Conservation (phyloP, 2,329 filamentous ascomycete species). For the Dothiorella sarmentorum region DNA sequence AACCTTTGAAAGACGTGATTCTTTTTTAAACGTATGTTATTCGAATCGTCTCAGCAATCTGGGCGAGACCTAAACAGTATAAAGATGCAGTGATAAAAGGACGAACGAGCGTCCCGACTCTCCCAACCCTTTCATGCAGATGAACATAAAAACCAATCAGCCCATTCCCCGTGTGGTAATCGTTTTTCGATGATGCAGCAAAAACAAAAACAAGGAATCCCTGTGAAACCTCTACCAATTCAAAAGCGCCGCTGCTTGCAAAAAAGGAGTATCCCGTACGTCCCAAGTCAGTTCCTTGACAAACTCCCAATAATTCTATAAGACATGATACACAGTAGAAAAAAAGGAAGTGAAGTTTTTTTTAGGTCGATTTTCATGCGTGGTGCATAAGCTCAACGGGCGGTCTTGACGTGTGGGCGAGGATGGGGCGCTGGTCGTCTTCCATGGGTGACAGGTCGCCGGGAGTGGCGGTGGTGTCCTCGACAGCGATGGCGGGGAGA, state of each 20-base stretch:
- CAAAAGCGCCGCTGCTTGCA: slow-evolving; percentile 12
- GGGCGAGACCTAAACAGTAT: background rate
- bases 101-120: background rate
- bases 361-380: background rate
- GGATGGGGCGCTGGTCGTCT: slow-evolving; percentile 2
- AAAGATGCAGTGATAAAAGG: background rate
- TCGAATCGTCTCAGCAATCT: slow-evolving; percentile 4
- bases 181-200: background rate
- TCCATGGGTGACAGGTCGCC: slow-evolving; percentile 38
- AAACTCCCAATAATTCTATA: slow-evolving; percentile 12
- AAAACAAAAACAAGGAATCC: background rate
- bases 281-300: background rate
- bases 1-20: too few relatives aligned
- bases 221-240: background rate
- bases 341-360: background rate
- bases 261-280: slow-evolving; percentile 11
- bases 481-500: slow-evolving; percentile 61
- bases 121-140: background rate
- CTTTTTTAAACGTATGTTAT: background rate
- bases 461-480: slow-evolving; percentile 53
- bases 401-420: slow-evolving; percentile 33
- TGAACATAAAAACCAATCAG: background rate
- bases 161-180: background rate
- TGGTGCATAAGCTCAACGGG: slow-evolving; percentile 38
- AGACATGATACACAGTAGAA: background rate